Evolutionary conservation across 2,329 filamentous ascomycete species (phyloP).

Genomic region (Pseudopithomyces maydicus): DNA sequence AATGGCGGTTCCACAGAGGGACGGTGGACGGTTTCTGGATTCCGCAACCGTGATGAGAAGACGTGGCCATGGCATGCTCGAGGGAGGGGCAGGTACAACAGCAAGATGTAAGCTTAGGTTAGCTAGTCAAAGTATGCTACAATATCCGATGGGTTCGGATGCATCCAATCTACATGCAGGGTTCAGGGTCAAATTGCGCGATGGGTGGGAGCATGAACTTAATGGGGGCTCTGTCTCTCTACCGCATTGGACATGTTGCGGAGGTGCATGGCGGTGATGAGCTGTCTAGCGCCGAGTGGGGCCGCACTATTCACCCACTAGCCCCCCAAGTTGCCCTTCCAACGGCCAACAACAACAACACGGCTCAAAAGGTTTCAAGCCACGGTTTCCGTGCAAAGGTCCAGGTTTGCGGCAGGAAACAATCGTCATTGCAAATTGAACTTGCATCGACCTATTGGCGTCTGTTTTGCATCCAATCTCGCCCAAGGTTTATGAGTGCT

Average conservation of each 20-base stretch:
- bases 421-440: background rate
- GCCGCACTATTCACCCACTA: background rate
- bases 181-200: too few species aligned
- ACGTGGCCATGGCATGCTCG: background rate
- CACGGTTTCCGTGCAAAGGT: background rate
- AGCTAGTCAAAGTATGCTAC: too few species aligned
- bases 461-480: background rate
- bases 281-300: background rate
- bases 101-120: too few species aligned
- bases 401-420: background rate
- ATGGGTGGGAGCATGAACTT: too few species aligned
- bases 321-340: conserved; percentile 1
- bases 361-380: background rate
- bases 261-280: conserved; percentile 1
- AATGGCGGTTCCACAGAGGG: background rate
- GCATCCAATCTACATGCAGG: too few species aligned
- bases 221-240: too few species aligned
- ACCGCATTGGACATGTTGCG: too few species aligned
- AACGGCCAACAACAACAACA: conserved; percentile 3
- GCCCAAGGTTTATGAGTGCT: background rate
- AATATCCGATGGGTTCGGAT: too few species aligned
- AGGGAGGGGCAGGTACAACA: too few species aligned
- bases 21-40: background rate
- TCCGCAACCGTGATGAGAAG: background rate
- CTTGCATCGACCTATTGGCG: background rate